Base-by-base conservation (phyloP, 2,329 filamentous ascomycete species). In the Ophioceras dolichostomum region DNA sequence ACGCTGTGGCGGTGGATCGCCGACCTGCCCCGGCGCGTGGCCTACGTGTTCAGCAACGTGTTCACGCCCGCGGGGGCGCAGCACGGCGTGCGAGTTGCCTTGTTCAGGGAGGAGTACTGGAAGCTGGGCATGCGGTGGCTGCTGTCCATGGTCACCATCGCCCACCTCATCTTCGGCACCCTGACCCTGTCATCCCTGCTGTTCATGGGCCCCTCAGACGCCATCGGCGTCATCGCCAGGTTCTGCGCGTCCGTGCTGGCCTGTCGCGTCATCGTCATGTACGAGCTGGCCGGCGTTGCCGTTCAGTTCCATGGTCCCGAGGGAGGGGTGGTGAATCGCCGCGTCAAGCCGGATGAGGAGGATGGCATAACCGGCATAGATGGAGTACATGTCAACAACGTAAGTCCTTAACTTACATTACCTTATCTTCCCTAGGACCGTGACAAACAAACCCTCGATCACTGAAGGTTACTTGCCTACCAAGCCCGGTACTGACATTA, bases 181-280 rank as follows among this genome's bases (percentile, higher is more conserved):
- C 38, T 51, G 6, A 38, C 49, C 28, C 43, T 52, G 17, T 51
- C 49, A 9, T 46, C 47, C 33, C 44, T 51, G 16, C 34, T 41
- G 18, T 53, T 52, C 21, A 46, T 53, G 18, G 44, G 43, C 2
- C 39, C 44, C 2, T 13, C 21, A 4, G 49, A 55, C 24, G 47
- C 50, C 1, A 39, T 53, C 6, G 20, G 42, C 1, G 43, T 52
- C 10, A 40, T 55, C 13, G 43, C 39, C 10, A 40, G 52, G 26
- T 51, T 49, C 39, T 42, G 46, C 19, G 39, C 39, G 4, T 49
- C 47, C 7, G 46, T 49, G 9, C 35, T 48, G 7, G 29, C 41
- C 14, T 53, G 49, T 30, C 42, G 51, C 14, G 41, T 47, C 4
- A 36, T 54, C 5, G 33, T 53, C 18, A 46, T 47, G 32, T 52